These are phyloP conservation scores for Mycocentrospora acerina DNA, from an alignment of 2,329 filamentous ascomycete genomes.

Conservation along the genomic window DNA sequence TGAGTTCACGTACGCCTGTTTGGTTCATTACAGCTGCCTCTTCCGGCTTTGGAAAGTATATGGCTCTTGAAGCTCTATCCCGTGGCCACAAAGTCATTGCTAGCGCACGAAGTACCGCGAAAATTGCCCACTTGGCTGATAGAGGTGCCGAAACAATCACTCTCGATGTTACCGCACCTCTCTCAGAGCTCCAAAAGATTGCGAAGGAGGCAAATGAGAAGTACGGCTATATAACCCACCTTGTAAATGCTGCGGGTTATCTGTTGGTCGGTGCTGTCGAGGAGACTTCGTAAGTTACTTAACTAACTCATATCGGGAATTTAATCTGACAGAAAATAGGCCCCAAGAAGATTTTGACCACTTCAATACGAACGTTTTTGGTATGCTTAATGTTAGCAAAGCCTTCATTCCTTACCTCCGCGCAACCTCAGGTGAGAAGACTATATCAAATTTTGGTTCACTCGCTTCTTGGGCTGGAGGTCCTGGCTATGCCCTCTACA, in stretches of 20 bases:
- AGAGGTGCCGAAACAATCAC: conserved; percentile 39
- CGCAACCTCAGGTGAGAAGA: conserved; percentile 40
- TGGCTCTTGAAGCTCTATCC: conserved; percentile 47
- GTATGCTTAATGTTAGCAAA: conserved; percentile 51
- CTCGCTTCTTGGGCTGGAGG: conserved; percentile 46
- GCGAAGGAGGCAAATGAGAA: conserved; percentile 41
- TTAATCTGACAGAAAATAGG: conserved; percentile 33
- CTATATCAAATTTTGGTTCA: conserved; percentile 52
- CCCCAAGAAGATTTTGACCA: conserved; percentile 43
- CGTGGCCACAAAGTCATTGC: conserved; percentile 53
- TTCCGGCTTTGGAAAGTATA: conserved; percentile 50
- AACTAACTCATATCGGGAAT: neutral
- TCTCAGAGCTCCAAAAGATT: conserved; percentile 37
- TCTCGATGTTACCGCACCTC: conserved; percentile 46
- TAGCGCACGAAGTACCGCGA: conserved; percentile 45
- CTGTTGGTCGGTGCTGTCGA: conserved; percentile 49
- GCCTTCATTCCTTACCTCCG: conserved; percentile 54
- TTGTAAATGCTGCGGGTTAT: conserved; percentile 53
- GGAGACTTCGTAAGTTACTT: conserved; percentile 43
- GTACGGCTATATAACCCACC: conserved; percentile 48
- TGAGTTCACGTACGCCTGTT: conserved; percentile 31
- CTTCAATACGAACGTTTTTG: conserved; percentile 59
- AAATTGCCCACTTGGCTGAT: conserved; percentile 38
- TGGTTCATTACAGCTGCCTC: conserved; percentile 56
- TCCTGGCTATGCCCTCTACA: conserved; percentile 48